Evolutionary conservation across 805 yeast genomes (phyloP).

Genomic region (Candida arabinofermentans): DNA sequence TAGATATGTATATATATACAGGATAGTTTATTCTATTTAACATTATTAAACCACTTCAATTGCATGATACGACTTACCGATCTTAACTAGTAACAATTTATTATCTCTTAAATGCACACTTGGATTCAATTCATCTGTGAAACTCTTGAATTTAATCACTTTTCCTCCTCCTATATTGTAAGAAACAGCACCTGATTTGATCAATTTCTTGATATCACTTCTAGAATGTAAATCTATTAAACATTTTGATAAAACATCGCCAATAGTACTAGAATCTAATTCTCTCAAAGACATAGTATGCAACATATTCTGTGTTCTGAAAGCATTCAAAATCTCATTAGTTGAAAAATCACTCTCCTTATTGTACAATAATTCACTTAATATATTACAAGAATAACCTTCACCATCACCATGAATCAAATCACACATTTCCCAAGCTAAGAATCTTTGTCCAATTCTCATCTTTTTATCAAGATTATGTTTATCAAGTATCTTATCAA

Average conservation of each 20-base stretch:
- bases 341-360: slow-evolving; percentile 32
- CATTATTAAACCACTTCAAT: slow-evolving; percentile 35
- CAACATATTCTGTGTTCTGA: slow-evolving; percentile 55
- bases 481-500: slow-evolving; percentile 45
- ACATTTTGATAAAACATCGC: slow-evolving; percentile 47
- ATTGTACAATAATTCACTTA: slow-evolving; percentile 61
- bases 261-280: slow-evolving; percentile 35
- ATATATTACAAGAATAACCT: slow-evolving; percentile 62
- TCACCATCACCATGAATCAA: slow-evolving; percentile 80
- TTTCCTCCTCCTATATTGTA: neutral
- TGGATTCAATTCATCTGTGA: slow-evolving; percentile 38
- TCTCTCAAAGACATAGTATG: slow-evolving; percentile 32
- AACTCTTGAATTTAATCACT: neutral
- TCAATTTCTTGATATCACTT: slow-evolving; percentile 38
- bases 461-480: slow-evolving; percentile 60
- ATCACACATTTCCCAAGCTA: slow-evolving; percentile 85
- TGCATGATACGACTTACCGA: slow-evolving; percentile 70
- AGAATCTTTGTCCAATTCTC: slow-evolving; percentile 67
- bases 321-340: slow-evolving; percentile 49
- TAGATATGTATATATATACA: neutral
- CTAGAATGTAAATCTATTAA: slow-evolving; percentile 43
- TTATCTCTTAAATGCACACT: slow-evolving; percentile 53
- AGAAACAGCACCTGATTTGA: slow-evolving; percentile 65
- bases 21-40: neutral
- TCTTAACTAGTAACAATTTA: slow-evolving; percentile 57